These are phyloP conservation scores for Aspergillus niger DNA, from an alignment of 2,329 filamentous ascomycete species.

Conservation along the genomic window DNA sequence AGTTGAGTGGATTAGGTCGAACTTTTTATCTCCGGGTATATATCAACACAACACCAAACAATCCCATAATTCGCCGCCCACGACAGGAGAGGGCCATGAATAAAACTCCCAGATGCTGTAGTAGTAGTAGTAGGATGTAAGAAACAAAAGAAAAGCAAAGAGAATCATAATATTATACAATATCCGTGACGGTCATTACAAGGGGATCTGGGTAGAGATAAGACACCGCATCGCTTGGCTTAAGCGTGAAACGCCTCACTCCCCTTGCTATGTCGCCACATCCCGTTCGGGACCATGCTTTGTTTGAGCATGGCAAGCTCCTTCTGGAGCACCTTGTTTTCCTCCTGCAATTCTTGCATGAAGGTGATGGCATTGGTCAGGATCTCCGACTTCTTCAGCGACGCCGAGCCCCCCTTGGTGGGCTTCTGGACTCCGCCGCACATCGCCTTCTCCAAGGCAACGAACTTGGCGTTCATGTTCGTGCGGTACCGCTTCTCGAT, in stretches of 20 bases:
- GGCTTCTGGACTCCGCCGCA: conserved; percentile 29
- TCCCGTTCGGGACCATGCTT: conserved; percentile 26
- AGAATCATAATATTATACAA: conserved; percentile 12
- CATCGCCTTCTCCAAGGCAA: conserved; percentile 42
- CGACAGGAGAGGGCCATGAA: conserved; percentile 8
- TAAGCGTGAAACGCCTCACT: conserved; percentile 8
- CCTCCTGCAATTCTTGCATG: conserved; percentile 39
- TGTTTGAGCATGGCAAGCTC: conserved; percentile 36
- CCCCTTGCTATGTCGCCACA: conserved; percentile 26
- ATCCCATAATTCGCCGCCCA: conserved; percentile 6
- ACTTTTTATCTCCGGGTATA: conserved; percentile 13
- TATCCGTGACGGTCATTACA: conserved; percentile 11
- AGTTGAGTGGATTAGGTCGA: conserved; percentile 7
- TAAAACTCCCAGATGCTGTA: neutral
- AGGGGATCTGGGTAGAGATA: neutral
- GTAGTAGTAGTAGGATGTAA: neutral
- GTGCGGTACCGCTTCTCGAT: conserved; percentile 47
- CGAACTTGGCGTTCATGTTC: conserved; percentile 47
- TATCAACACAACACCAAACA: conserved; percentile 4
- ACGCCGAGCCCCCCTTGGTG: conserved; percentile 31
- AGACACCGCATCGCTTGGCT: neutral
- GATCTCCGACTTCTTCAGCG: conserved; percentile 43
- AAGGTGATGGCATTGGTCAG: conserved; percentile 40
- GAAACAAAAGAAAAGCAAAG: neutral
- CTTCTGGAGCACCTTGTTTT: conserved; percentile 36